Base-by-base conservation (phyloP, 192 early-diverging fungal genomes). In the Glomus cerebriforme region DNA sequence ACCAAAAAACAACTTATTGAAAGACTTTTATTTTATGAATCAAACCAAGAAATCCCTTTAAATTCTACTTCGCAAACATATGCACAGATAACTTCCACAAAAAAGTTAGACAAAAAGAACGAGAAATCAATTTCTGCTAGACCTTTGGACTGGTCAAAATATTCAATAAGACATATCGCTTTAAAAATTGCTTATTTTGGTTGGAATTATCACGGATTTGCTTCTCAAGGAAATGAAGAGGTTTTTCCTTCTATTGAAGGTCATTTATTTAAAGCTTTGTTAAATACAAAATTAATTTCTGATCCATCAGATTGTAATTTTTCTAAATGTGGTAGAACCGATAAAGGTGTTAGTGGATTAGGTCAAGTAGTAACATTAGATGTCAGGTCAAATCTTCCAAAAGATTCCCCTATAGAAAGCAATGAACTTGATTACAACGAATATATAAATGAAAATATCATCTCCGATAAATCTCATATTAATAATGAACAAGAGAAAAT, bases 161-260 rank as follows among this genome's bases (percentile, higher is more conserved):
- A 96, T 74, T 83, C 92, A 34, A 85, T 92, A 71, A 90, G 95
- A 39, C 90, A 89, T 59, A 89, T 98, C 22, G 96, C 96, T 7
- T 87, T 98, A 74, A 92, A 92, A 80, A 87, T 98, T 58, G 92
- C 95, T 27, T 98, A 98, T 83, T 88, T 97, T 81, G 97, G 97
- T 3, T 95, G 93, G 93, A 85, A 90, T 32, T 98, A 97, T 86
- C 86, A 90, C 80, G 96, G 96, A 43, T 90, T 97, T 75, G 95
- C 94, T 2, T 85, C 91, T 0, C 95, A 96, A 76, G 90, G 80
- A 12, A 71, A 89, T 24, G 86, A 90, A 43, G 78, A 81, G 9
- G 49, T 82, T 39, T 83, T 88, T 34, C 92, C 90, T 27, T 94
- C 95, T 5, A 87, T 99, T 8, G 97, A 99, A 83, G 91, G 89